phyloP scores from a whole-genome alignment of 306 rosid genomes.

The Crataegus laevigata region DNA sequence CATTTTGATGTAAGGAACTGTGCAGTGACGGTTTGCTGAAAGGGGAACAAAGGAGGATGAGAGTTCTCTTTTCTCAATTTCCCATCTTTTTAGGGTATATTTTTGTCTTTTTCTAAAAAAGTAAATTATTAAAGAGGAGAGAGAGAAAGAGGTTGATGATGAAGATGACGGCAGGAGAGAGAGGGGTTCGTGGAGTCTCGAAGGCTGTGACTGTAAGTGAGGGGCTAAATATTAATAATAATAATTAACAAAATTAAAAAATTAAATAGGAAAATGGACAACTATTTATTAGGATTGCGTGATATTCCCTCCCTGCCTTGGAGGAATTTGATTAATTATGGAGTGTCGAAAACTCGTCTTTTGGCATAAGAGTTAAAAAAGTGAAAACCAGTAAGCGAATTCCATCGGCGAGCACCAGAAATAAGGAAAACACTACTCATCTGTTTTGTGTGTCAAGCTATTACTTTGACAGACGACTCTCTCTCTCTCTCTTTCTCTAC shows the following conservation, averaged over 20 bases:
- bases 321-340: neutral
- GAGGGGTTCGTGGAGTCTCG: slow-evolving; percentile 26
- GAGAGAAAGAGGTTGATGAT: neutral
- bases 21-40: slow-evolving; percentile 20
- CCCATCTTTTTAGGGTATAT: slow-evolving; percentile 19
- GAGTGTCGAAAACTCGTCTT: neutral
- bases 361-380: neutral
- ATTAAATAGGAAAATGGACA: neutral
- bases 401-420: neutral
- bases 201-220: neutral
- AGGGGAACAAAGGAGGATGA: slow-evolving; percentile 21
- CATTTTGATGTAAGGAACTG: neutral
- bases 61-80: slow-evolving; percentile 11
- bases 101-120: neutral
- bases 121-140: neutral
- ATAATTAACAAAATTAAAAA: neutral
- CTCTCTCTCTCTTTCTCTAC: neutral
- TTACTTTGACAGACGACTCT: neutral
- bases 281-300: slow-evolving; percentile 27
- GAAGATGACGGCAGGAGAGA: slow-evolving; percentile 16
- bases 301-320: slow-evolving; percentile 25
- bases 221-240: neutral
- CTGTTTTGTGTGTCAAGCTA: neutral
- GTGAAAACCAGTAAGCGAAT: neutral
- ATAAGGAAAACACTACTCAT: neutral